Evolutionary conservation across 176 grass and related monocot genomes (phyloP), one percentile per base, ranked within the genome.

Genomic region (Carex littledalei): DNA sequence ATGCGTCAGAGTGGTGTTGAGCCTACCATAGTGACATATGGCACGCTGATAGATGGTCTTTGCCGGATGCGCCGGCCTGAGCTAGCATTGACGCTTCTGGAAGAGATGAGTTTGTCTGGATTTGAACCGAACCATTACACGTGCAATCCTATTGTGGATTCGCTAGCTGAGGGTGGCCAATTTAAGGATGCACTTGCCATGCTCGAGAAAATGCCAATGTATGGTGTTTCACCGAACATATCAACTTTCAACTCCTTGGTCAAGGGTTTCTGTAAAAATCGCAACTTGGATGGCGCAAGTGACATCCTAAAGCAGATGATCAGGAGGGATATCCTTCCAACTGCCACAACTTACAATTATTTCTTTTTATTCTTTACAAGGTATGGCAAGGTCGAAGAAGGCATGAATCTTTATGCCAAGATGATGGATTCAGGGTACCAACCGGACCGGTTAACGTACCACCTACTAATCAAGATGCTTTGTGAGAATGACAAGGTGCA

Each of bases 191-290:
- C 94, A 5, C 78, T 90, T 86, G 83, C 85, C 43, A 85, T 97
- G 91, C 83, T 97, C 56, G 94, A 97, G 87, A 97, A 70, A 89
- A 94, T 97, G 85, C 90, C 91, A 60, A 88, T 97, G 0, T 97
- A 94, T 3, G 88, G 90, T 16, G 91, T 97, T 2, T 83, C 75
- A 0, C 92, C 94, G 0, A 92, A 90, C n/a, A 90, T 94, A 12
- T 97, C 88, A 11, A 94, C 94, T 37, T 97, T 92, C 53, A 97
- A 90, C 70, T 97, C 94, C 20, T 88, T 97, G 17, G 86, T 97
- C 3, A 58, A 94, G 80, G 94, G 91, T 0, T 87, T 92, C 56
- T 97, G 91, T 89, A 97, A 92, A 77, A 88, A 87, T 18, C 83
- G 90, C 0, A 84, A 97, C 79, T 84, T 94, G 34, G 87, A 77